Base-by-base conservation (phyloP, 2,329 filamentous ascomycete species). In the Phoma herbarum region DNA sequence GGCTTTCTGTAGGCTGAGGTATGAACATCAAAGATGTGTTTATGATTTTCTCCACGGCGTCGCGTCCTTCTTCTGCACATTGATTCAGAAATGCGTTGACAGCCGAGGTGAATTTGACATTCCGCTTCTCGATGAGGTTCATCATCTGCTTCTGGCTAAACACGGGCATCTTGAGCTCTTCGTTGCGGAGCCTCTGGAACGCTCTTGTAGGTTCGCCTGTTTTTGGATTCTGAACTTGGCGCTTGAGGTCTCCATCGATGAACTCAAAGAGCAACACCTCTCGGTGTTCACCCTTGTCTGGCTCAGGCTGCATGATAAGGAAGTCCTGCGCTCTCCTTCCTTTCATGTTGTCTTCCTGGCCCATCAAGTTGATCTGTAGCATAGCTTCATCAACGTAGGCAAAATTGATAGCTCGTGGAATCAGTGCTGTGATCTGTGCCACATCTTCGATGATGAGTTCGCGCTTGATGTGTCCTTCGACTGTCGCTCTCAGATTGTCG, bases 101-200 rank as follows among this genome's bases (percentile, higher is more conserved):
- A 0, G 93, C 91, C 57, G 87, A 89, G 0, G 82, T 82, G 70
- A 98, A 98, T 72, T 93, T 95, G 52, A 81, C 81, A 70, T 97
- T 97, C 46, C 95, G 84, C 79, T 94, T 95, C 77, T 94, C 92
- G 67, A 99, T 97, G 65, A 97, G 76, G 51, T 84, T 85, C 73
- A 90, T 88, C 90, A 98, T 92, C 78, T 97, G 92, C 76, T 93
- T 93, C 77, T 97, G 93, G 63, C 92, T 92, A 79, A 88, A 97
- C 9, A 96, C 91, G 0, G 94, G 95, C 88, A 97, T 92, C 77
- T 91, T 96, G 65, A 98, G 74, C 60, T 92, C 87, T 70, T 97
- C 93, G 20, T 93, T 86, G 58, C 87, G 84, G 62, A 93, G 81
- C 69, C 86, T 91, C 57, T 87, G 84, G 12, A 83, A 87, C 0